Conservation (phyloP, 805 yeast species). For the Millerago galiae region DNA sequence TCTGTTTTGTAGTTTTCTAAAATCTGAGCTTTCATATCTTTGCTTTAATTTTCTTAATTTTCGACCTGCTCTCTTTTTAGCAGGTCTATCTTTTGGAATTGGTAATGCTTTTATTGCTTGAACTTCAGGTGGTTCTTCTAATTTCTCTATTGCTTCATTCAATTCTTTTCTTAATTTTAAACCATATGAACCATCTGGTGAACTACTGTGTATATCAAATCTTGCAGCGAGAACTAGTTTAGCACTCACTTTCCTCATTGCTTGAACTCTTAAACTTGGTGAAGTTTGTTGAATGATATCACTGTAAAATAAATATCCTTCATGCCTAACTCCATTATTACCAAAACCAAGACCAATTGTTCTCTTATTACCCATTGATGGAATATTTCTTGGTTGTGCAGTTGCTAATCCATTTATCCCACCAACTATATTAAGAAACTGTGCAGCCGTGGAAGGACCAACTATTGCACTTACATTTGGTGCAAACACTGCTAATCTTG, state of each 20-base stretch:
- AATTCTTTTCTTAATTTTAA: constrained; percentile 54
- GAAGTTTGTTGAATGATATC: constrained; percentile 56
- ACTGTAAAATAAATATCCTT: constrained; percentile 62
- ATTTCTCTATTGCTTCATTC: constrained; percentile 54
- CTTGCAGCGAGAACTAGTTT: constrained; percentile 80
- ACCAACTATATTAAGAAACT: constrained; percentile 61
- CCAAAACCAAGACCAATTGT: constrained; percentile 34
- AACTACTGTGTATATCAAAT: constrained; percentile 50
- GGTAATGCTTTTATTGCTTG: constrained; percentile 59
- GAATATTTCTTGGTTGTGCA: constrained; percentile 79
- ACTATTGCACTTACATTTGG: constrained; percentile 75
- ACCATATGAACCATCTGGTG: constrained; percentile 50
- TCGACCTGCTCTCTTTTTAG: constrained; percentile 84
- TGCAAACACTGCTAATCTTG: constrained; percentile 52
- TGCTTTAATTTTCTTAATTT: constrained; percentile 75
- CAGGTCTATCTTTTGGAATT: constrained; percentile 59
- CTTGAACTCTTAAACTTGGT: constrained; percentile 54
- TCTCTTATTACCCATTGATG: constrained; percentile 63
- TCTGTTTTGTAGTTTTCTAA: constrained; percentile 77
- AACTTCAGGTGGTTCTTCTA: constrained; percentile 71
- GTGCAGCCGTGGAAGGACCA: constrained; percentile 69
- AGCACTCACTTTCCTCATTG: constrained; percentile 72
- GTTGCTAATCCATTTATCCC: constrained; percentile 58
- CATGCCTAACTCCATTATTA: constrained; percentile 44
- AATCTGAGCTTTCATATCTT: constrained; percentile 72